Evolutionary conservation across 257 asterid species (phyloP).

Genomic region (Craterostigma plantagineum): DNA sequence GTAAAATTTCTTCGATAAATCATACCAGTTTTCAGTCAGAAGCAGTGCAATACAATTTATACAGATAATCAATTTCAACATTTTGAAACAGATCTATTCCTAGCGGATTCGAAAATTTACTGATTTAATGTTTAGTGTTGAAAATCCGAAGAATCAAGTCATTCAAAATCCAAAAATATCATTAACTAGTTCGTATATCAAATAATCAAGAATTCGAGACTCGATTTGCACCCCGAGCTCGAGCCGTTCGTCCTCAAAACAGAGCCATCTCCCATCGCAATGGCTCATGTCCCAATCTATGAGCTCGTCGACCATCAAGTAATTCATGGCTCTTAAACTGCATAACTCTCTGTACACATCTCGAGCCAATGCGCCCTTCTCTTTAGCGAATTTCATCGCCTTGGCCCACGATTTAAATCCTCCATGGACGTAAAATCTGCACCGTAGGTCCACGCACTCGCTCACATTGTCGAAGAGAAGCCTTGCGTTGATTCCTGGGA

Average conservation of each 20-base stretch:
- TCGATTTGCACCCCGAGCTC: slow-evolving; percentile 43
- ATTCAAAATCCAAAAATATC: slow-evolving; percentile 19
- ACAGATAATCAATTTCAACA: no score
- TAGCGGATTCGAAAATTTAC: no score
- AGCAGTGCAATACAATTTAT: no score
- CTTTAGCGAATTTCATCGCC: slow-evolving; percentile 17
- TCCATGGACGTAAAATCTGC: slow-evolving; percentile 17
- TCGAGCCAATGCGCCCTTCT: slow-evolving; percentile 30
- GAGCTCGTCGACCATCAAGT: slow-evolving; percentile 53
- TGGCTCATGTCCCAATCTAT: slow-evolving; percentile 56
- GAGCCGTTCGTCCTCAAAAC: slow-evolving; percentile 34
- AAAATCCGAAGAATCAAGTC: no score
- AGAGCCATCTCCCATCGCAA: slow-evolving; percentile 41
- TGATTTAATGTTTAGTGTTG: no score
- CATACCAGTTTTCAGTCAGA: no score
- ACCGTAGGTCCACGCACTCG: slow-evolving; percentile 34
- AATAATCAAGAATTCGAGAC: slow-evolving; percentile 27
- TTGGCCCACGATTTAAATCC: slow-evolving; percentile 30
- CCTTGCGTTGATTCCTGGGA: slow-evolving; percentile 19
- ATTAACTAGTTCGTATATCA: slow-evolving; percentile 40
- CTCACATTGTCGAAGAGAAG: slow-evolving; percentile 38
- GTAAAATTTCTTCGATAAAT: no score
- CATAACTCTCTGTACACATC: slow-evolving; percentile 34
- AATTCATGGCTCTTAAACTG: slow-evolving; percentile 26
- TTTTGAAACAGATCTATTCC: no score